Conservation (phyloP, 441 rosid species). For the Bruguiera hainesii region DNA sequence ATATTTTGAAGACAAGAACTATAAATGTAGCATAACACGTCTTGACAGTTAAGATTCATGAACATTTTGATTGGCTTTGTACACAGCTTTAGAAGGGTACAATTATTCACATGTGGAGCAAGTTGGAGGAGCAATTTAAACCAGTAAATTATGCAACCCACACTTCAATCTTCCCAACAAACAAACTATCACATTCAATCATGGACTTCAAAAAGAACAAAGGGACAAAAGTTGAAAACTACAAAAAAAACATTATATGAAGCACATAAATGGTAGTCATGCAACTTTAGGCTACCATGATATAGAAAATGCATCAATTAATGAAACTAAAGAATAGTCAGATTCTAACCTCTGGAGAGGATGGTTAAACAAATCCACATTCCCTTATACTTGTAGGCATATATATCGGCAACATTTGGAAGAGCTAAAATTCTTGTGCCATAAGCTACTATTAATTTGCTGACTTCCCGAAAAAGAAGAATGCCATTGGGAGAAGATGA, state of each 20-base stretch:
- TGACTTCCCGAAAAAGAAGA: constrained; percentile 99
- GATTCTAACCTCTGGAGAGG: constrained; percentile 81
- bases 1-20: too few relatives aligned
- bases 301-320: not conserved
- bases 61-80: too few relatives aligned
- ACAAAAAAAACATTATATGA: not conserved
- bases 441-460: constrained; percentile 93
- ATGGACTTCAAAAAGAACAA: not conserved
- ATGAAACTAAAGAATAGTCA: constrained; percentile 14
- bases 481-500: constrained; percentile 99
- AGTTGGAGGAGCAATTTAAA: too few relatives aligned
- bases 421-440: constrained; percentile 93
- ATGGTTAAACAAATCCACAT: constrained; percentile 90
- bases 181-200: too few relatives aligned
- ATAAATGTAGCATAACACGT: too few relatives aligned
- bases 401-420: constrained; percentile 91
- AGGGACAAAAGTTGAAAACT: not conserved
- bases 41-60: too few relatives aligned
- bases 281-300: constrained; percentile 4
- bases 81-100: too few relatives aligned
- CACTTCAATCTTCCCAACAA: too few relatives aligned
- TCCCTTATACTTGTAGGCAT: constrained; percentile 98
- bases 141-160: too few relatives aligned
- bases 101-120: too few relatives aligned
- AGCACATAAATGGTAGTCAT: not conserved